Conservation (phyloP, 192 early-diverging fungal genomes). For the Coemansia sp. region DNA sequence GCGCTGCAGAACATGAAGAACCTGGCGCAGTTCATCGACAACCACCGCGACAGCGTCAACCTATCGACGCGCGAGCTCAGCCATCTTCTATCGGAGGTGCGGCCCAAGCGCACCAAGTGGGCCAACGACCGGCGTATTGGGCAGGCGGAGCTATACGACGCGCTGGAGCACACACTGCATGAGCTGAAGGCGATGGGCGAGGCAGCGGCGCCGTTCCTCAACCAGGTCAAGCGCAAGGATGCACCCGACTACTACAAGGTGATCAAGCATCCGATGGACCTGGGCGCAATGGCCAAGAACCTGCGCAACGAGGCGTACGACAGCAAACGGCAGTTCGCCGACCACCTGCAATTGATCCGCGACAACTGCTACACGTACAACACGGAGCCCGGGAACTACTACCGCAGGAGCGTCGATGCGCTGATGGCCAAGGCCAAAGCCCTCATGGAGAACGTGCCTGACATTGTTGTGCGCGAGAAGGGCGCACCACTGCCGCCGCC, state of each 20-base stretch:
- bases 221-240: constrained; percentile 83
- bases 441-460: constrained; percentile 78
- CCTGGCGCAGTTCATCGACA: constrained; percentile 71
- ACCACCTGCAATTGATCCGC: constrained; percentile 90
- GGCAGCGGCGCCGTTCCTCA: constrained; percentile 81
- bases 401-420: constrained; percentile 76
- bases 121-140: constrained; percentile 80
- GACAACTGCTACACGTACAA: constrained; percentile 93
- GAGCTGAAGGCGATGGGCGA: constrained; percentile 81
- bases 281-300: constrained; percentile 86
- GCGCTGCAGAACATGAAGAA: constrained; percentile 59
- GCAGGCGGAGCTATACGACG: constrained; percentile 90
- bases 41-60: constrained; percentile 61
- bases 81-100: constrained; percentile 71
- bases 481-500: constrained; percentile 24
- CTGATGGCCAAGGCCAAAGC: constrained; percentile 75
- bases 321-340: constrained; percentile 81
- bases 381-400: constrained; percentile 82
- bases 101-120: constrained; percentile 85
- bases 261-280: constrained; percentile 94
- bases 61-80: constrained; percentile 70
- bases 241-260: constrained; percentile 94
- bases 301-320: constrained; percentile 77
- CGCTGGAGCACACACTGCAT: constrained; percentile 77
- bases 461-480: constrained; percentile 72